phyloP scores from a whole-genome alignment of 108 stramenopile species.

The Craspedostauros australis region DNA sequence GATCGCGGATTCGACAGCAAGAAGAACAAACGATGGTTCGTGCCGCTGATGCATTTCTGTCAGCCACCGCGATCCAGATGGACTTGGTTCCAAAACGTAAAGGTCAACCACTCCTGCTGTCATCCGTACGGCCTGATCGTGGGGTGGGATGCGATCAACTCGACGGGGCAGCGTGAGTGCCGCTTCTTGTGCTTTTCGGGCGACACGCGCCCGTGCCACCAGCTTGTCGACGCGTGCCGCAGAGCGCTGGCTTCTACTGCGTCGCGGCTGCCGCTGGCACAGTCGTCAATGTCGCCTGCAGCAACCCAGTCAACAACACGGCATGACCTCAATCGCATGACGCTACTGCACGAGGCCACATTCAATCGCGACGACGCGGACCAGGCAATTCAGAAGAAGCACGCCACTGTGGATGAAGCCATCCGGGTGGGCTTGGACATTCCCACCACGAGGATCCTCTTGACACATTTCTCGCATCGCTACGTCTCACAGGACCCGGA shows the following conservation, averaged over 20 bases:
- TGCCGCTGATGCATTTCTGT: constrained; percentile 4
- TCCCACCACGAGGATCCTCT: constrained; percentile 61
- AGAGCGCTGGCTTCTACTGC: too few relatives aligned
- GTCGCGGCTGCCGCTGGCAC: too few relatives aligned
- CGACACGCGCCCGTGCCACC: constrained; percentile 63
- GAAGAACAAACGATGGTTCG: constrained; percentile 4
- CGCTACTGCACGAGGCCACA: constrained; percentile 98
- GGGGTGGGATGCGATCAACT: constrained; percentile 20
- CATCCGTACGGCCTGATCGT: constrained; percentile 54
- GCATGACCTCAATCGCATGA: too few relatives aligned
- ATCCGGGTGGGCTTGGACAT: constrained; percentile 67
- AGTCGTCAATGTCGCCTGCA: too few relatives aligned
- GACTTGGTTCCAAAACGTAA: constrained; percentile 45
- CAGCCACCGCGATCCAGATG: constrained; percentile 14
- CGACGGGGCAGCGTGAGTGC: neutral
- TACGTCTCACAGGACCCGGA: too few relatives aligned
- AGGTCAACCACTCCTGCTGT: constrained; percentile 61
- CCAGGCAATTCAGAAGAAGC: constrained; percentile 79
- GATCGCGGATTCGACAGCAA: neutral
- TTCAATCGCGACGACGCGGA: constrained; percentile 89
- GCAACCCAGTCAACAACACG: too few relatives aligned
- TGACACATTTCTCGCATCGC: constrained; percentile 97
- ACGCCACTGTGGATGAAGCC: constrained; percentile 91
- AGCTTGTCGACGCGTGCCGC: constrained; percentile 43
- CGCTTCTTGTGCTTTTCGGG: constrained; percentile 65